phyloP scores from a whole-genome alignment of 768 basidiomycete species.

The Leccinum broughii region DNA sequence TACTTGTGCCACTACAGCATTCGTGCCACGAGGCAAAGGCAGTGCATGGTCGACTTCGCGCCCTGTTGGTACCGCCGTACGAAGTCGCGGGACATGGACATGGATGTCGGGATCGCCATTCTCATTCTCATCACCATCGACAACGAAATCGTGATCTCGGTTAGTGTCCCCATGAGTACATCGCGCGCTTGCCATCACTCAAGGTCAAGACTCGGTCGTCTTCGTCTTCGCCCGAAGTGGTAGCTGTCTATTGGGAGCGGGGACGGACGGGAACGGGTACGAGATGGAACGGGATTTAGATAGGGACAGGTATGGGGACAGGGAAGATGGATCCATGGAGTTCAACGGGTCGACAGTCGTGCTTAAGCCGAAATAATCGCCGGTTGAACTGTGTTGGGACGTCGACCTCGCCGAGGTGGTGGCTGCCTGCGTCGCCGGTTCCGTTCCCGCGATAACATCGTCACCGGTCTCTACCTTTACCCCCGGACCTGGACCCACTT shows the following conservation, averaged over 20 bases:
- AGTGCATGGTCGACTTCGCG: no score
- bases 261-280: not conserved
- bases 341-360: not conserved
- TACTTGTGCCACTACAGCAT: no score
- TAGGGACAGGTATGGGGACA: no score
- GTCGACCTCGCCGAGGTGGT: constrained; percentile 22
- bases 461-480: no score
- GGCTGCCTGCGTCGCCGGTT: constrained; percentile 23
- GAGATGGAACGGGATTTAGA: no score
- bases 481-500: no score
- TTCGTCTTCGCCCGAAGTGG: not conserved
- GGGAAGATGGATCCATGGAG: not conserved
- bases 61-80: not conserved
- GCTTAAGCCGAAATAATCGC: constrained; percentile 24
- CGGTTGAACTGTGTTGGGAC: constrained; percentile 21
- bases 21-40: no score
- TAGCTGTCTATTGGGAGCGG: not conserved
- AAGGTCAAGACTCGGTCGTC: not conserved
- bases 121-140: not conserved
- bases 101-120: not conserved
- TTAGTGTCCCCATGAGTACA: not conserved
- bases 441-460: no score
- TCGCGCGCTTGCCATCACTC: not conserved
- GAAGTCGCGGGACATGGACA: not conserved
- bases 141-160: not conserved